phyloP scores from a whole-genome alignment of 179 eudicot species.

The Vitellaria paradoxa region DNA sequence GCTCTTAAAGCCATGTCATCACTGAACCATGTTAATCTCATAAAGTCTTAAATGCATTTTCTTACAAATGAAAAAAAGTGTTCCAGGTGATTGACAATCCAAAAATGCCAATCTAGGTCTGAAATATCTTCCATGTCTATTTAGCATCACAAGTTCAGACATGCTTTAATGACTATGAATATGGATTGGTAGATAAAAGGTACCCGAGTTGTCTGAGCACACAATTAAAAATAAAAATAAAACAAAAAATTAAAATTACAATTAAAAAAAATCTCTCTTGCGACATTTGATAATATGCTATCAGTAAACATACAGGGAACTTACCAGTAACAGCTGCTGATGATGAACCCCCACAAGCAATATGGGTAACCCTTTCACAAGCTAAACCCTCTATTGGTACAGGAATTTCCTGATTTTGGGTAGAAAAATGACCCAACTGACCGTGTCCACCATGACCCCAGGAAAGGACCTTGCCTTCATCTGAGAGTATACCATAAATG shows the following conservation, averaged over 20 bases:
- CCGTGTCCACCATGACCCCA: constrained; percentile 99
- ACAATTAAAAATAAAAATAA: no score
- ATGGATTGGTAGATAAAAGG: background rate
- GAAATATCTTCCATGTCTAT: background rate
- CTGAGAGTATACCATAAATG: constrained; percentile 31
- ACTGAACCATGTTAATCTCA: background rate
- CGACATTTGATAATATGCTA: background rate
- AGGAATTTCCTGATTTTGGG: constrained; percentile 69
- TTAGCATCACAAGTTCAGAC: no score
- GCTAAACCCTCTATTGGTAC: constrained; percentile 61
- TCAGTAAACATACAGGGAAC: background rate
- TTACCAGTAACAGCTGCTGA: constrained; percentile 92
- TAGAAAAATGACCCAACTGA: constrained; percentile 82
- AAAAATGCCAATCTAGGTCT: background rate
- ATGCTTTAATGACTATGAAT: background rate
- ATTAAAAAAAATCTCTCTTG: no score
- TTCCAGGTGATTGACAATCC: background rate
- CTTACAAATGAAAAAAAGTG: background rate
- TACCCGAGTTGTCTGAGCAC: no score
- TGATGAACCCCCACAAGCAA: constrained; percentile 90
- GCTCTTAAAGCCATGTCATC: background rate
- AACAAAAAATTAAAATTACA: no score
- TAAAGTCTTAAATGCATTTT: background rate
- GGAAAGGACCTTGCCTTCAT: constrained; percentile 77
- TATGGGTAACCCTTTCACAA: constrained; percentile 54